A percentile compares a stretch with the other conserved stretches of the same genome.
phyloP scores from a whole-genome alignment of 2,329 filamentous ascomycete species.

The Ophiostoma pallidulum region DNA sequence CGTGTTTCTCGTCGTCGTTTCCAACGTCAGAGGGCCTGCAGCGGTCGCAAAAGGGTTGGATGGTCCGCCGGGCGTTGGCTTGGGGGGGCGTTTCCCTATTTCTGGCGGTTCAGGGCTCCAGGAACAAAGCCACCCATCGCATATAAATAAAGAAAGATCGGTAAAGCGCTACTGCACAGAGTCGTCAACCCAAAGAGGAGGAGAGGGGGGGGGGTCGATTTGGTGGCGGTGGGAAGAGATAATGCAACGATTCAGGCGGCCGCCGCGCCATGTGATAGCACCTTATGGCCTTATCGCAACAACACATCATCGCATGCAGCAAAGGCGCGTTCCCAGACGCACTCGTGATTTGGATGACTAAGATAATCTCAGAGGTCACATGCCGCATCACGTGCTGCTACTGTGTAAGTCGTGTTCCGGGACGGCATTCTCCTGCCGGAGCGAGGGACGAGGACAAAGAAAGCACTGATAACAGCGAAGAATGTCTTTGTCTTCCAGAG shows the following conservation, averaged over 20 bases:
- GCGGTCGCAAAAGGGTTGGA: too few relatives aligned
- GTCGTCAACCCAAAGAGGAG: too few relatives aligned
- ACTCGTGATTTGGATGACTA: background rate
- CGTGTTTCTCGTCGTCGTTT: too few relatives aligned
- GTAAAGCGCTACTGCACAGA: too few relatives aligned
- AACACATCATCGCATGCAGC: conserved; percentile 1
- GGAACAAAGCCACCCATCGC: too few relatives aligned
- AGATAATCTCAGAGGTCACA: background rate
- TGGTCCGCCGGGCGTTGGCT: too few relatives aligned
- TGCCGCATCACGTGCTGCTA: background rate
- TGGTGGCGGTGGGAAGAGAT: background rate
- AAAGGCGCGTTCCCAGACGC: conserved; percentile 6
- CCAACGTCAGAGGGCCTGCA: background rate
- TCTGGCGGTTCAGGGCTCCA: too few relatives aligned
- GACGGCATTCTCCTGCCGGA: background rate
- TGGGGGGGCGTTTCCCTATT: too few relatives aligned
- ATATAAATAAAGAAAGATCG: too few relatives aligned
- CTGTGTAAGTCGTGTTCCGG: background rate
- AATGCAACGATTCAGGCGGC: background rate
- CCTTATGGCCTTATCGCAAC: conserved; percentile 10
- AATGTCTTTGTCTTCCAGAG: too few relatives aligned
- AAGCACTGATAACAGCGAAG: too few relatives aligned
- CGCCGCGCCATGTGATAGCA: conserved; percentile 4
- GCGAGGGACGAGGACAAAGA: background rate
- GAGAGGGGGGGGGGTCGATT: background rate